Base-by-base conservation (phyloP, 1,284 basidiomycete species). In the Ustilago crameri region DNA sequence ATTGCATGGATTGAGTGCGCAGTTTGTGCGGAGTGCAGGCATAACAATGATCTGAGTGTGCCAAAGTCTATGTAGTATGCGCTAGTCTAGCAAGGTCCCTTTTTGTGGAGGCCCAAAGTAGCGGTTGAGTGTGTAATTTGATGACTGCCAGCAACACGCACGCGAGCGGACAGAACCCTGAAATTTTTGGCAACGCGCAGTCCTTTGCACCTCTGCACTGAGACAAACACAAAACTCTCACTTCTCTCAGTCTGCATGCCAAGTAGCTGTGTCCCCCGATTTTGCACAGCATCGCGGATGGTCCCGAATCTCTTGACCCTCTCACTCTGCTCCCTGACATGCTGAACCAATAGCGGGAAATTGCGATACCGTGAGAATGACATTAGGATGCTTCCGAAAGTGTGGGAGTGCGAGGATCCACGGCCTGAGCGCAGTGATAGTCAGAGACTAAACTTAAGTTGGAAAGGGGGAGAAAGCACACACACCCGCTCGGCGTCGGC, bases 401-500 rank as follows among this genome's bases (percentile, higher is more conserved):
- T 12, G 30, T 30, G 30, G 30, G 30, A 30, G 7, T 7, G 30
- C 30, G 30, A 5, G 30, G 12, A n/a, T n/a, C n/a, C n/a, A n/a
- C n/a, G 30, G 30, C 12, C 38, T 40, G 18, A n/a, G 18, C 38
- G 15, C 38, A 38, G 18, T 18, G 15, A 18, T 38, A 17, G 12
- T 7, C 14, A 5, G 14, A 15, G 8, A 38, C 17, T 40, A 18
- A 9, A n/a, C 3, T 9, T 20, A 17, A 17, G 18, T 17, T 9
- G n/a, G 18, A 40, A 20, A 40, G 38, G 17, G 38, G 18, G 38
- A n/a, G 2, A n/a, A 9, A 7, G 3, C 18, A n/a, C 5, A 40
- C 43, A 45, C 10, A 5, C 15, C 17, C 17, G 37, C 48, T 50
- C 48, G 37, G 48, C 37, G 48, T 50, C 23, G 48, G 37, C 48